Evolutionary conservation across 1,284 basidiomycete genomes (phyloP), one percentile per base, ranked within the genome.

Genomic region (Ceratorhiza oryzae-sativae): DNA sequence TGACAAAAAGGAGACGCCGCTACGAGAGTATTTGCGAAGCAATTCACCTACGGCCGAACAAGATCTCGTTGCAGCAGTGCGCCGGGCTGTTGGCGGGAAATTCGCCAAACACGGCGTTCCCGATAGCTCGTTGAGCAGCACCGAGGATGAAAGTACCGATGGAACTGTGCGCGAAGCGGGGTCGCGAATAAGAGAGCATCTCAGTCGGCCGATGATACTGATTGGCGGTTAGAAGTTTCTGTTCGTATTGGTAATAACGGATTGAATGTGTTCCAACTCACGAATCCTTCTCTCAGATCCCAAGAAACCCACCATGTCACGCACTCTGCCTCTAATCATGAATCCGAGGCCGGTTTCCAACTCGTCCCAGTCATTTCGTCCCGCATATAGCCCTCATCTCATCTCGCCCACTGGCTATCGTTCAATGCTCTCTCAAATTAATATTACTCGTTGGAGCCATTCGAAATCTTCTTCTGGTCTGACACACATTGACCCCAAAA

Each of bases 1-100:
- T 77, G 94, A 94, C 76, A 87, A 91, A 1, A 89, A 91, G 73
- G 93, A 95, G 77, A 85, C 95, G 10, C 92, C 92, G 25, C 84
- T 95, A 49, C 87, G 92, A 45, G 92, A 95, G 75, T 83, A 86
- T 71, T 84, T 95, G 79, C 87, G 93, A 39, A 77, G 65, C 41
- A 32, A 27, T 25, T 70, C 65, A 27, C 65, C 65, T 18, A n/a
- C 39, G 2, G 83, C 83, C 39, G 91, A 97, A 77, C 82, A 83
- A 41, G 84, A 89, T 23, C 81, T 96, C 12, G 72, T 91, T 46
- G 77, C 82, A 51, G 85, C 87, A 2, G 90, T 95, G 51, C 87
- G 87, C 1, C 81, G 78, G 9, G 91, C 93, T 4, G 87, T 95
- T 1, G 81, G 80, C 25, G 86, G 86, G 58, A 96, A 95, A 83